A percentile compares a stretch with the other conserved stretches of the same genome.
Conservation (phyloP, 805 yeast genomes). For the Hagleromyces aurorensis region DNA sequence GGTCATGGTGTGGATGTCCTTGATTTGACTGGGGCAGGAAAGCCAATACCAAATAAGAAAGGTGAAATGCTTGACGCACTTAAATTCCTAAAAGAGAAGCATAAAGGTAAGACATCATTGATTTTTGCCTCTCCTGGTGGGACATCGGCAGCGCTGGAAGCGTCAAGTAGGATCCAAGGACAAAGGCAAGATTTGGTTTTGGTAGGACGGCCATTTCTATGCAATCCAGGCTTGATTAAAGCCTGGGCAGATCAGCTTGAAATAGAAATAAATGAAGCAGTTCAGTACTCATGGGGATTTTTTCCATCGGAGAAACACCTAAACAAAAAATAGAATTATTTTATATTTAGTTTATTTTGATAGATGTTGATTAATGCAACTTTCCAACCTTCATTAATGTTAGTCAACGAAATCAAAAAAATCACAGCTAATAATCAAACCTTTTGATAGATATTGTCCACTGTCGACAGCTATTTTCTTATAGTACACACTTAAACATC, state of each 20-base stretch:
- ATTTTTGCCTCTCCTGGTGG: conserved; percentile 43
- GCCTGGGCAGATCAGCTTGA: conserved; percentile 44
- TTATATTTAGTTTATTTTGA: too few species aligned
- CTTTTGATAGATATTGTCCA: too few species aligned
- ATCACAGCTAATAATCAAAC: too few species aligned
- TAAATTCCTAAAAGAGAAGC: conserved; percentile 3
- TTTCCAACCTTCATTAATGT: too few species aligned
- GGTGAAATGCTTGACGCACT: conserved; percentile 1
- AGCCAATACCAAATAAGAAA: conserved; percentile 28
- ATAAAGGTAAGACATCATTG: conserved; percentile 9
- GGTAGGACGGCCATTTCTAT: conserved; percentile 40
- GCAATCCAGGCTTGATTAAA: conserved; percentile 43
- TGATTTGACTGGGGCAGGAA: conserved; percentile 52
- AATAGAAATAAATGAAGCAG: conserved; percentile 34
- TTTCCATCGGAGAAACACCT: too few species aligned
- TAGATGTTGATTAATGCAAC: too few species aligned
- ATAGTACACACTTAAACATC: too few species aligned
- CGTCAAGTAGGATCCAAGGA: conserved; percentile 36
- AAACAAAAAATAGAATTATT: too few species aligned
- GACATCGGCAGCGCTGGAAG: conserved; percentile 30
- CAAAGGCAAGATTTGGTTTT: conserved; percentile 42
- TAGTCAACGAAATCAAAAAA: too few species aligned
- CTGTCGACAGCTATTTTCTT: too few species aligned
- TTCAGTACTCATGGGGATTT: conserved; percentile 30
- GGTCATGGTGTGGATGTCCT: conserved; percentile 42